phyloP scores from a whole-genome alignment of 495 filamentous ascomycete species.

The Aspergillus funiculosus region DNA sequence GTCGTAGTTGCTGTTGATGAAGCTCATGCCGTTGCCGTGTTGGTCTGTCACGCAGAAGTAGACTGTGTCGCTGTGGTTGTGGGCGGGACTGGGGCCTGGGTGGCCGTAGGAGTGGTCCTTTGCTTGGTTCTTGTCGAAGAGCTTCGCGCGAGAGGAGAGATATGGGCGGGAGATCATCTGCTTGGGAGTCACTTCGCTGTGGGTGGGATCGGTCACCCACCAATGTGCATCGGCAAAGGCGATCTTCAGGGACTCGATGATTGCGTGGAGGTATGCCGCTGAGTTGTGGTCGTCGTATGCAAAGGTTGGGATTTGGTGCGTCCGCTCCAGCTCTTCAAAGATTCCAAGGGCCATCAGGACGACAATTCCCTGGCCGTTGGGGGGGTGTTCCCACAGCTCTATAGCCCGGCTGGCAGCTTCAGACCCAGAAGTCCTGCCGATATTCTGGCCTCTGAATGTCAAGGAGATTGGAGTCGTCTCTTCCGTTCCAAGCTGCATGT shows the following conservation, averaged over 20 bases:
- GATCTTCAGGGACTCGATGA: constrained; percentile 85
- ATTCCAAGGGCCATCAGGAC: constrained; percentile 91
- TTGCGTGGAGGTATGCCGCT: constrained; percentile 71
- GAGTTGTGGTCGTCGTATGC: constrained; percentile 64
- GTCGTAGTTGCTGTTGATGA: constrained; percentile 92
- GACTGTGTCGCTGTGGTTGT: constrained; percentile 76
- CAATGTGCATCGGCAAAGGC: constrained; percentile 85
- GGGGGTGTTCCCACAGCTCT: constrained; percentile 91
- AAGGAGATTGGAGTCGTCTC: constrained; percentile 73
- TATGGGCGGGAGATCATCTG: constrained; percentile 57
- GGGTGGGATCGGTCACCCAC: constrained; percentile 80
- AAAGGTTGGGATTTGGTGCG: constrained; percentile 63
- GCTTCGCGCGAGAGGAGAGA: constrained; percentile 59
- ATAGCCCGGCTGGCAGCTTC: constrained; percentile 49
- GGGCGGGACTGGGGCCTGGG: constrained; percentile 62
- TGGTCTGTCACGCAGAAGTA: constrained; percentile 81
- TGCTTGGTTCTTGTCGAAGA: constrained; percentile 57
- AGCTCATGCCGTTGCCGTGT: constrained; percentile 80
- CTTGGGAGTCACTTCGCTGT: constrained; percentile 56
- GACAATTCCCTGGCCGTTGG: constrained; percentile 93
- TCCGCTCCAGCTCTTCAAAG: constrained; percentile 69
- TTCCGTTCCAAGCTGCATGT: constrained; percentile 67
- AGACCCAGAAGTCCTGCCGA: constrained; percentile 46
- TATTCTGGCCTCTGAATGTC: no score
- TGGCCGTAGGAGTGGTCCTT: constrained; percentile 48